Conservation (phyloP, 1,284 basidiomycete genomes). For the Trichosporon faecale region DNA sequence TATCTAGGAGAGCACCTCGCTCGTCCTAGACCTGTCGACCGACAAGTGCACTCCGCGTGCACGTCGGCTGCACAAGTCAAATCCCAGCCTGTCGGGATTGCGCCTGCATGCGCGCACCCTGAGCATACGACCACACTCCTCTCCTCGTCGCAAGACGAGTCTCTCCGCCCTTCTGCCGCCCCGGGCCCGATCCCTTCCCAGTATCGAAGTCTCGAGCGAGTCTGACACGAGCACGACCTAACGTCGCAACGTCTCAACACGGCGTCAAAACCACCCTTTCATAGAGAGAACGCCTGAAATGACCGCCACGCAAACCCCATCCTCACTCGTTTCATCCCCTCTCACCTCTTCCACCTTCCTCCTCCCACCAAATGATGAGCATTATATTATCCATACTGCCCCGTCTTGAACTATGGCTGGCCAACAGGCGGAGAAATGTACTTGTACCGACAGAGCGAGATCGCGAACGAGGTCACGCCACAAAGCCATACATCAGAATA, state of each 20-base stretch:
- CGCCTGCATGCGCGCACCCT: not conserved
- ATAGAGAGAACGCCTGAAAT: constrained; percentile 4
- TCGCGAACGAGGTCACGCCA: not conserved
- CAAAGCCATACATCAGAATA: not conserved
- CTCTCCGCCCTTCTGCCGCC: not conserved
- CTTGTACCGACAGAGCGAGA: not conserved
- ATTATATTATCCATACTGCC: constrained; percentile 6
- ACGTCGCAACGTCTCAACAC: not conserved
- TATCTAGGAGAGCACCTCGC: constrained; percentile 10
- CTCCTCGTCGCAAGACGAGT: not conserved
- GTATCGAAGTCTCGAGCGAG: constrained; percentile 1
- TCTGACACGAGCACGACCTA: not conserved
- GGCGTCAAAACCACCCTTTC: not conserved
- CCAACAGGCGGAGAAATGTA: constrained; percentile 3
- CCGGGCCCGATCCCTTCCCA: not conserved
- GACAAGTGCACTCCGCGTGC: not conserved
- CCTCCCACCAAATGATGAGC: not conserved
- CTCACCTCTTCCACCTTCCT: not conserved
- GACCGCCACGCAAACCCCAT: not conserved
- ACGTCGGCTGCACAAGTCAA: not conserved
- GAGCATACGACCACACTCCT: not conserved
- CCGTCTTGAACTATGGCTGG: not conserved
- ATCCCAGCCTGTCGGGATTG: not conserved
- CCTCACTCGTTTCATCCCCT: not conserved
- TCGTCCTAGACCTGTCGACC: not conserved